Base-by-base conservation (phyloP, 345 rosid genomes). In the Euphorbia tirucalli region DNA sequence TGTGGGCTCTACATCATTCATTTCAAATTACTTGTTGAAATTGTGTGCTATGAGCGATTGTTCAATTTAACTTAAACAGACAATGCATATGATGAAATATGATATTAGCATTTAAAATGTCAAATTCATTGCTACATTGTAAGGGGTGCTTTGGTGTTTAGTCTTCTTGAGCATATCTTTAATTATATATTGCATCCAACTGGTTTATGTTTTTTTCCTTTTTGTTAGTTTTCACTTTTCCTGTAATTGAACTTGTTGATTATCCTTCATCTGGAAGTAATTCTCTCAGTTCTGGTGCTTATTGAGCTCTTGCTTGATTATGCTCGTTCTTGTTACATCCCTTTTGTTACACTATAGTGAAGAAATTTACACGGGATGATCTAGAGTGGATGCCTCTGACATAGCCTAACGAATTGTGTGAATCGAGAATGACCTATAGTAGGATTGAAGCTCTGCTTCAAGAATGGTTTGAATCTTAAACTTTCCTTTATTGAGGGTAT, bases 1-100 rank as follows among this genome's bases (percentile, higher is more conserved):
- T 2, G 61, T 62, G 21, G 25, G 35, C 46, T 66, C 67, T 11
- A 48, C 46, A 56, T 55, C 71, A 66, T 71, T 61, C 35, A 27
- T 58, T 25, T 41, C n/a, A 16, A n/a, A 18, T 10, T 61, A 7
- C 43, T 61, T 24, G 54, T 43, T 65, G 13, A 55, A 13, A 1
- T 60, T 30, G 21, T 27, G 37, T 61, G 39, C 37, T 15, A 31
- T 32, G 37, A 4, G 19, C 39, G 7, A 15, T 30, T 8, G 19
- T n/a, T 61, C 44, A 7, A 2, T 37, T 18, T 21, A 0, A 60
- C 6, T 16, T 31, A 15, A 52, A 13, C 21, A 15, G 41, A 30
- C 7, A 16, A 27, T 27, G 0, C 0, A 13, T 11, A 27, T 25
- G 19, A 11, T 24, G 43, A 60, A 60, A 58, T 58, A 0, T 27